A percentile compares a stretch with the other conserved stretches of the same genome.
Evolutionary conservation across 2,329 filamentous ascomycete genomes (phyloP).

Genomic region (Sclerotinia spermophila): DNA sequence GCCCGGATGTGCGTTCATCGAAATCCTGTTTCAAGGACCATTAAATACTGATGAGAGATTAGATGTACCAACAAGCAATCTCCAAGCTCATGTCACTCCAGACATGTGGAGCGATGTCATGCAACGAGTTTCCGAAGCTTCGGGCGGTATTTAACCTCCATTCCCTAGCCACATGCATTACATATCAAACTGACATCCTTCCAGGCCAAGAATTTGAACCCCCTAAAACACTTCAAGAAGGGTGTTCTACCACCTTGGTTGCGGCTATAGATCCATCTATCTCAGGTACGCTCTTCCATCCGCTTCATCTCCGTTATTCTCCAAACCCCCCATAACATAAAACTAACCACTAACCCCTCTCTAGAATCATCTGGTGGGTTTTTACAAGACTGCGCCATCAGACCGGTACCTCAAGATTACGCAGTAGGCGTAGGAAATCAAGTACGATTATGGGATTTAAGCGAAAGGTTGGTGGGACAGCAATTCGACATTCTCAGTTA

Average conservation of each 20-base stretch:
- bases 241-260: conserved; percentile 36
- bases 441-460: conserved; percentile 20
- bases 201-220: conserved; percentile 1
- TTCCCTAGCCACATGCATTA: neutral
- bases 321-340: no score
- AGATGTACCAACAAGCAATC: conserved; percentile 24
- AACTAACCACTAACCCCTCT: neutral
- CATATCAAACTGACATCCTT: neutral
- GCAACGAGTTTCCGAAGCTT: neutral
- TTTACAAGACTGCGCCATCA: conserved; percentile 18
- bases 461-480: conserved; percentile 22
- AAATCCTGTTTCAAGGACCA: neutral
- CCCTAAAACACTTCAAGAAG: conserved; percentile 18
- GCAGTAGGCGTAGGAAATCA: conserved; percentile 14
- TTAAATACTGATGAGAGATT: neutral
- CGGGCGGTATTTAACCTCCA: neutral
- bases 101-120: conserved; percentile 16
- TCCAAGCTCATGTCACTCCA: conserved; percentile 21
- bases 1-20: conserved; percentile 25
- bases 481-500: conserved; percentile 10
- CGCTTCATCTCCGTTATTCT: neutral
- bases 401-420: neutral
- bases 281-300: neutral
- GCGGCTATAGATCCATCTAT: conserved; percentile 40
- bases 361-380: conserved; percentile 14